Conservation (phyloP, 805 yeast genomes). For the Saccharomycopsis sp. region DNA sequence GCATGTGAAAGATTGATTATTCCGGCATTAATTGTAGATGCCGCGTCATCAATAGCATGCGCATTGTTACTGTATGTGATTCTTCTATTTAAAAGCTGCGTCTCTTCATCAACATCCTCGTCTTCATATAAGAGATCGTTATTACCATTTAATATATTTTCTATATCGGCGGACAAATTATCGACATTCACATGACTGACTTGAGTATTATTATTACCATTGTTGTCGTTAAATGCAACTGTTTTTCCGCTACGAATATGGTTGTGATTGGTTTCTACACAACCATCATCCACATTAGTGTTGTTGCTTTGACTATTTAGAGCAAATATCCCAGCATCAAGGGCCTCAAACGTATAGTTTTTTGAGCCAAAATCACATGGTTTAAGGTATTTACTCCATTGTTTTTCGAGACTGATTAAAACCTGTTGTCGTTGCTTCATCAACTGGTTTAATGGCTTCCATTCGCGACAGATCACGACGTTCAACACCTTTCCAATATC, state of each 20-base stretch:
- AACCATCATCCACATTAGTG: background rate
- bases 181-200: background rate
- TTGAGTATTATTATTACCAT: background rate
- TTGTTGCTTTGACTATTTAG: background rate
- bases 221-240: background rate
- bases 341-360: slow-evolving; percentile 12
- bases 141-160: slow-evolving; percentile 5
- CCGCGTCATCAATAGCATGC: slow-evolving; percentile 16
- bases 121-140: background rate
- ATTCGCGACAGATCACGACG: slow-evolving; percentile 77
- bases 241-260: background rate
- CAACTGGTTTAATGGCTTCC: slow-evolving; percentile 67
- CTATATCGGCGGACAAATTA: slow-evolving; percentile 1
- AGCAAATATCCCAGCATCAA: slow-evolving; percentile 17
- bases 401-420: slow-evolving; percentile 53
- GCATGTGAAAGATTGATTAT: slow-evolving; percentile 9
- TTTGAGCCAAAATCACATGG: slow-evolving; percentile 22
- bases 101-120: slow-evolving; percentile 13
- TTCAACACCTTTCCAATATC: slow-evolving; percentile 76
- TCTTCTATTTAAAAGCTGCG: slow-evolving; percentile 10
- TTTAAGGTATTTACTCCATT: slow-evolving; percentile 66
- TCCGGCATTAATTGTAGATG: slow-evolving; percentile 14
- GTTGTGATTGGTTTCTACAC: background rate
- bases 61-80: slow-evolving; percentile 10
- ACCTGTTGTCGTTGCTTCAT: slow-evolving; percentile 52